These are phyloP conservation scores for Ramularia collo-cygni DNA, from an alignment of 2,329 filamentous ascomycete species.

Conservation along the genomic window DNA sequence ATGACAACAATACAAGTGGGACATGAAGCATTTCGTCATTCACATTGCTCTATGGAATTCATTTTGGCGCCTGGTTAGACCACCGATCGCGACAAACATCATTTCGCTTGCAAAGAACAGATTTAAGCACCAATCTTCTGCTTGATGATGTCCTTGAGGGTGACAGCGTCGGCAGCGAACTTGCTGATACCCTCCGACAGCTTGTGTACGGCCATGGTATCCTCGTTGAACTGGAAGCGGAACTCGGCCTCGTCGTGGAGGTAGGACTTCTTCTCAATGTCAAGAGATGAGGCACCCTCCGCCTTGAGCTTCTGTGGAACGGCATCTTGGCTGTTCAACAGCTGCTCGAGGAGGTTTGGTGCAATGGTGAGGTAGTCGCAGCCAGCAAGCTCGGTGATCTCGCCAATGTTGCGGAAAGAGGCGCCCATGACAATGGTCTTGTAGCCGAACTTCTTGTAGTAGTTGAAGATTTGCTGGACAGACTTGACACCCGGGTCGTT, in stretches of 20 bases:
- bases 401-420: slow-evolving; percentile 91
- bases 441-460: slow-evolving; percentile 99
- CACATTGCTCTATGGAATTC: no score
- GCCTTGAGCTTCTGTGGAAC: slow-evolving; percentile 93
- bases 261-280: slow-evolving; percentile 85
- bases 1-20: no score
- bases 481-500: slow-evolving; percentile 96
- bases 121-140: slow-evolving; percentile 58
- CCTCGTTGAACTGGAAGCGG: slow-evolving; percentile 99
- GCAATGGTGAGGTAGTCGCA: slow-evolving; percentile 99
- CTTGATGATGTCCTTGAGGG: slow-evolving; percentile 86
- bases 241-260: slow-evolving; percentile 82
- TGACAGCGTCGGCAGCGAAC: slow-evolving; percentile 92
- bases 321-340: slow-evolving; percentile 71
- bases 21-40: no score
- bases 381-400: slow-evolving; percentile 96
- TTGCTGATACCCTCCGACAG: slow-evolving; percentile 98
- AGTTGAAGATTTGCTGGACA: slow-evolving; percentile 94
- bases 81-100: no score
- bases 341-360: slow-evolving; percentile 87
- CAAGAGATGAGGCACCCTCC: slow-evolving; percentile 54
- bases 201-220: slow-evolving; percentile 99
- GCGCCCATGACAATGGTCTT: slow-evolving; percentile 99
- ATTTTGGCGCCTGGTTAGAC: neutral
- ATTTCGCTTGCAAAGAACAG: slow-evolving; percentile 1